Conservation (phyloP, 2,329 filamentous ascomycete genomes). For the Teratosphaeria epicoccoides region DNA sequence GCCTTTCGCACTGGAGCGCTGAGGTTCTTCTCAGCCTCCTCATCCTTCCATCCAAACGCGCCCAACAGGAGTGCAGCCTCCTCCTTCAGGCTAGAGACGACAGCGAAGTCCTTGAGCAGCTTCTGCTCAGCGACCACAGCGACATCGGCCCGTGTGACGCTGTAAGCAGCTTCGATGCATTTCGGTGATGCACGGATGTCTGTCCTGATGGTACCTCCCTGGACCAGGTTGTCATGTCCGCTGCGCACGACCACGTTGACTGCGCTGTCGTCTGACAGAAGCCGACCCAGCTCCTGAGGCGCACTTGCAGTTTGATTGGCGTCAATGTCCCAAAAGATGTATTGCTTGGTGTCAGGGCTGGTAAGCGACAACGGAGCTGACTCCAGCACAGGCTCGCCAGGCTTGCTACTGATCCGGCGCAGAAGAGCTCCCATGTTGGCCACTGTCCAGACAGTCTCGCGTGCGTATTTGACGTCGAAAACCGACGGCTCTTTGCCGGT, state of each 20-base stretch:
- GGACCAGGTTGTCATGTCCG: slow-evolving; percentile 51
- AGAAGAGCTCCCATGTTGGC: slow-evolving; percentile 40
- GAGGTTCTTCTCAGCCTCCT: slow-evolving; percentile 81
- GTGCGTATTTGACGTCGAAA: slow-evolving; percentile 81
- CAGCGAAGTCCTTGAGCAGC: slow-evolving; percentile 66
- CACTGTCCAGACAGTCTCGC: slow-evolving; percentile 56
- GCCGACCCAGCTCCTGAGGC: slow-evolving; percentile 50
- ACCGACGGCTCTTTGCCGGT: slow-evolving; percentile 51
- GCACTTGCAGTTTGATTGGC: slow-evolving; percentile 57
- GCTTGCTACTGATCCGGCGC: slow-evolving; percentile 35
- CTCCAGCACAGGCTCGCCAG: slow-evolving; percentile 26
- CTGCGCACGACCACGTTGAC: slow-evolving; percentile 51
- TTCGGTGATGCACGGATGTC: slow-evolving; percentile 78
- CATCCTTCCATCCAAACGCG: slow-evolving; percentile 69
- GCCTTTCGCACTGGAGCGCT: slow-evolving; percentile 59
- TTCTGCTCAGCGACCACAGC: slow-evolving; percentile 69
- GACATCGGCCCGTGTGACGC: slow-evolving; percentile 67
- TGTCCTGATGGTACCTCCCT: slow-evolving; percentile 69
- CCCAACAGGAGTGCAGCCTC: slow-evolving; percentile 66
- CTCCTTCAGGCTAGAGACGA: slow-evolving; percentile 58
- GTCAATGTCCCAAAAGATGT: slow-evolving; percentile 88
- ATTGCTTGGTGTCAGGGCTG: slow-evolving; percentile 55
- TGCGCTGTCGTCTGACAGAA: slow-evolving; percentile 49
- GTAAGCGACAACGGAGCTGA: slow-evolving; percentile 34
- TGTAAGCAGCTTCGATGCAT: slow-evolving; percentile 74